phyloP scores from a whole-genome alignment of 1,284 basidiomycete genomes.

The Rhodotorula mucilaginosa region DNA sequence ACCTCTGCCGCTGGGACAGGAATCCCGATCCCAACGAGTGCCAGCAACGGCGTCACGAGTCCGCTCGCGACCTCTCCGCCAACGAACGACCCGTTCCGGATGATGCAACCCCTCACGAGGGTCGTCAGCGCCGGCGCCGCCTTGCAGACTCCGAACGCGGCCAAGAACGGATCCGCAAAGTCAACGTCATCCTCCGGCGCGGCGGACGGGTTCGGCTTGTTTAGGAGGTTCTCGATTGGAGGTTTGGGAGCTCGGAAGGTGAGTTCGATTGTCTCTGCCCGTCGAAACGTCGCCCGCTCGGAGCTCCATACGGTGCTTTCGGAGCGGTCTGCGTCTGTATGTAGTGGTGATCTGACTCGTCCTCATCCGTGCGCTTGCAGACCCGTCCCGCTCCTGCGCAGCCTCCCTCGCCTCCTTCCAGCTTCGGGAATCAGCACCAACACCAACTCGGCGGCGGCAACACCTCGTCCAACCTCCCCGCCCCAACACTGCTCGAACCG shows the following conservation, averaged over 20 bases:
- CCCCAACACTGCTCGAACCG: constrained; percentile 10
- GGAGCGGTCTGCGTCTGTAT: too few species aligned
- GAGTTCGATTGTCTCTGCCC: neutral
- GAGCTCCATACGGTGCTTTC: too few species aligned
- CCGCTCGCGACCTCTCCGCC: constrained; percentile 1
- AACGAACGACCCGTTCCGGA: constrained; percentile 11
- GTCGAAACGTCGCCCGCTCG: too few species aligned
- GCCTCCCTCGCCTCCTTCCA: constrained; percentile 21
- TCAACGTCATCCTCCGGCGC: neutral
- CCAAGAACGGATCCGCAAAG: neutral
- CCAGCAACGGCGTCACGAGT: neutral
- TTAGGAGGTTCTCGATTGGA: constrained; percentile 31
- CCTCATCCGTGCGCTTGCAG: neutral
- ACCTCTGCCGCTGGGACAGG: neutral
- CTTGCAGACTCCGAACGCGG: constrained; percentile 13
- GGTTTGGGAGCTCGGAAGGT: constrained; percentile 34
- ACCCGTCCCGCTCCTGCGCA: neutral
- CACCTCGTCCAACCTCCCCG: neutral
- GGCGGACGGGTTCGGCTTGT: constrained; percentile 30
- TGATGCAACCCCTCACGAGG: constrained; percentile 34
- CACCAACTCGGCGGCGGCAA: neutral
- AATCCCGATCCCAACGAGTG: neutral
- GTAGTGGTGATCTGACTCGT: too few species aligned
- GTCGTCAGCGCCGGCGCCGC: constrained; percentile 36
- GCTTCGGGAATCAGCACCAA: neutral